Conservation (phyloP, 805 yeast species). For the Cyberlindnera maclurae region DNA sequence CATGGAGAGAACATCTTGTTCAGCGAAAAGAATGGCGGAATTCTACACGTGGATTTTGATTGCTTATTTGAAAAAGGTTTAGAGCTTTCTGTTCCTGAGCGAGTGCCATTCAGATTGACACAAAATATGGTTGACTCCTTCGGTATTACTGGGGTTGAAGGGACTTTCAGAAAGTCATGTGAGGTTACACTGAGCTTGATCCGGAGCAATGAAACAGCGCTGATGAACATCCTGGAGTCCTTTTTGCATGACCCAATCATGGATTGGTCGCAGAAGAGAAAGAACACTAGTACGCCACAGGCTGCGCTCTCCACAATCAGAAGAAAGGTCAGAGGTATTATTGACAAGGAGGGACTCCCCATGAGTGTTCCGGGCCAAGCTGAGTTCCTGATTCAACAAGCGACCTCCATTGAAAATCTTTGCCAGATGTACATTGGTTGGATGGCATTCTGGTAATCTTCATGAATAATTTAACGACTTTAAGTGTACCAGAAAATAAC, state of each 20-base stretch:
- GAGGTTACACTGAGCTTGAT: constrained; percentile 74
- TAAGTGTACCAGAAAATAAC: not conserved
- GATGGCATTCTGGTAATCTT: constrained; percentile 54
- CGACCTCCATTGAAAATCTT: constrained; percentile 63
- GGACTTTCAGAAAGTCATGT: constrained; percentile 76
- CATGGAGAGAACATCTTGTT: constrained; percentile 89
- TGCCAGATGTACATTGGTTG: constrained; percentile 93
- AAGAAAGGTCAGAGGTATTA: constrained; percentile 75
- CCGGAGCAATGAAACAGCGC: constrained; percentile 70
- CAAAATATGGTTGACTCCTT: constrained; percentile 83
- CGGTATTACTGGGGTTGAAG: constrained; percentile 86
- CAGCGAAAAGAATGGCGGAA: constrained; percentile 64
- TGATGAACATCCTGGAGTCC: constrained; percentile 88
- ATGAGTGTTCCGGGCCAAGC: constrained; percentile 91
- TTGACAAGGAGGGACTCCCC: constrained; percentile 75
- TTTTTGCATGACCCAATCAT: constrained; percentile 88
- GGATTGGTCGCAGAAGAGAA: constrained; percentile 55
- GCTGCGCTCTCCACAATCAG: constrained; percentile 66
- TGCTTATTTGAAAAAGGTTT: constrained; percentile 83
- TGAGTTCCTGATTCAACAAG: constrained; percentile 78
- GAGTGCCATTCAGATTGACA: constrained; percentile 91
- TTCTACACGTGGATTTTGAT: constrained; percentile 93
- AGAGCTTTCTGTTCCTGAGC: constrained; percentile 77
- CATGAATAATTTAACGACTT: not conserved
- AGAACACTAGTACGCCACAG: constrained; percentile 43